Percentiles rank a stretch among this genome's conserved stretches.
phyloP scores from a whole-genome alignment of 2,329 filamentous ascomycete species.

The Paradendryphiella salina region DNA sequence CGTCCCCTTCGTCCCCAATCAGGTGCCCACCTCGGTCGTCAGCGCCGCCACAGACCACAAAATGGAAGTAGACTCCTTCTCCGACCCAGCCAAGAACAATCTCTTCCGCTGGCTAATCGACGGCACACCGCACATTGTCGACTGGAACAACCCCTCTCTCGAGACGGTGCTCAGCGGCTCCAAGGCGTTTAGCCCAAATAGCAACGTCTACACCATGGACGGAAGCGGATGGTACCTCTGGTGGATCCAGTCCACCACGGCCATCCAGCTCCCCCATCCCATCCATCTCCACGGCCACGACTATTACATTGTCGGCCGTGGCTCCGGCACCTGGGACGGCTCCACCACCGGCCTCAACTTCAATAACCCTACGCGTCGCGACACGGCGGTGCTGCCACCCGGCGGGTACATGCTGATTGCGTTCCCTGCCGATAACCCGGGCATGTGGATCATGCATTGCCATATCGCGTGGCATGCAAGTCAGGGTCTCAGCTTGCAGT shows the following conservation, averaged over 20 bases:
- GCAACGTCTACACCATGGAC: constrained; percentile 38
- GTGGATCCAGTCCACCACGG: constrained; percentile 51
- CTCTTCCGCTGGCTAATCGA: constrained; percentile 51
- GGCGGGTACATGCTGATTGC: constrained; percentile 55
- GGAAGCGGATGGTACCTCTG: constrained; percentile 51
- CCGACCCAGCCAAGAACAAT: constrained; percentile 41
- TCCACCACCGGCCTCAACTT: constrained; percentile 39
- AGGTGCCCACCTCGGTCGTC: constrained; percentile 45
- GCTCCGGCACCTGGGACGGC: constrained; percentile 43
- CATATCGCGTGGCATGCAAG: constrained; percentile 45
- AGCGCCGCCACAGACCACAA: constrained; percentile 30
- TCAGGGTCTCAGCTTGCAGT: constrained; percentile 56
- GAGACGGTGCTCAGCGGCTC: constrained; percentile 47
- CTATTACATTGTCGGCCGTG: constrained; percentile 49
- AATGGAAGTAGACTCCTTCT: constrained; percentile 35
- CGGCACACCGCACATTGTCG: constrained; percentile 45
- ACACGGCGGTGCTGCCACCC: constrained; percentile 45
- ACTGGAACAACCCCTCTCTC: constrained; percentile 52
- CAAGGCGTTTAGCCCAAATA: constrained; percentile 28
- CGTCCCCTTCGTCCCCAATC: constrained; percentile 47
- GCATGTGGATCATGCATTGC: constrained; percentile 47
- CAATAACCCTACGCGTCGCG: constrained; percentile 47
- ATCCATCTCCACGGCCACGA: constrained; percentile 51
- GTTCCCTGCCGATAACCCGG: constrained; percentile 58
- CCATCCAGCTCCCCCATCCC: constrained; percentile 45